Base-by-base conservation (phyloP, 495 filamentous ascomycete species). In the Hapsidospora chrysogenum region DNA sequence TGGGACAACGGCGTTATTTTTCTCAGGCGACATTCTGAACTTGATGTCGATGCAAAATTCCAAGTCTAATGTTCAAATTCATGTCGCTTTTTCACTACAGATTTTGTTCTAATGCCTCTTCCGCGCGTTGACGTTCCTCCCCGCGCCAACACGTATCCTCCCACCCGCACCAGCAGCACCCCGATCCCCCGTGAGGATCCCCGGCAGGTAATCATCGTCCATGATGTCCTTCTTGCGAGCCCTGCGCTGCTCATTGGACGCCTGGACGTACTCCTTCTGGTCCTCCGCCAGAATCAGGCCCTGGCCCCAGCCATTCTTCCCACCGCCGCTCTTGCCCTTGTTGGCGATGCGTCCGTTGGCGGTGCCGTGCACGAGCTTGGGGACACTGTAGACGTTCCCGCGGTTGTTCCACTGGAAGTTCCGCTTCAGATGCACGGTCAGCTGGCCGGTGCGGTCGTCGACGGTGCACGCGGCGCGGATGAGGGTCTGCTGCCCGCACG, bases 361-460 rank as follows among this genome's bases (percentile, higher is more conserved):
- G 9, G 70, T 71, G 2, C 87, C 92, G 27, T 76, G 66, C n/a
- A 80, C 66, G 1, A 86, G 80, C 60, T 95, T 96, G 1, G 89
- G 89, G 17, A 97, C 73, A 49, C 80, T 85, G 57, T 72, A 97
- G 9, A 77, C 63, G 49, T 93, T 85, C 22, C 89, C 89, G 1
- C 85, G 68, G 43, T 76, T 92, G 60, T 93, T 96, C 76, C 76
- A 93, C 54, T 95, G 85, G 68, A 87, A 87, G 58, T 92, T 93
- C 54, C 76, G 78, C 69, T 94, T 92, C 35, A 97, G 58, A 48
- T 94, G 83, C 40, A 97, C 61, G 18, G 66, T 78, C 63, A 94
- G 89, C 42, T 77, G 73, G 15, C 92, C 92, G 19, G 71, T 65
- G 7, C 25, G 13, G 6, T 68, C 53, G 48, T 85, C 75, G 10